phyloP scores from a whole-genome alignment of 352 stramenopile genomes.

The Phytophthora sp. region DNA sequence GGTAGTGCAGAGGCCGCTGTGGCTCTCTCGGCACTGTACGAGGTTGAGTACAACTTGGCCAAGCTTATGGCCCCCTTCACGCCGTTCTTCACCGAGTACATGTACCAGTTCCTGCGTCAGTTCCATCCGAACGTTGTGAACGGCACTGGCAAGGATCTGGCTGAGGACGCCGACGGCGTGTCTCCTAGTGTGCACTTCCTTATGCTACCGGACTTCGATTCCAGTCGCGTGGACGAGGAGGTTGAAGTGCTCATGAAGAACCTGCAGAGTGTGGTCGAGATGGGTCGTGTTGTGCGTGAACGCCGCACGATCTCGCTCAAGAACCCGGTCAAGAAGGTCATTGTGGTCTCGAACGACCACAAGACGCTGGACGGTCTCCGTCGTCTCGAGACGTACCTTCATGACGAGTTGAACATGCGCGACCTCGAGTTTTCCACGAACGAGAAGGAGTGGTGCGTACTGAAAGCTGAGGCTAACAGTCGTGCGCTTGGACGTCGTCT shows the following conservation, averaged over 20 bases:
- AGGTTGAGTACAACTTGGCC: constrained; percentile 95
- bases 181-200: constrained; percentile 97
- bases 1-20: constrained; percentile 87
- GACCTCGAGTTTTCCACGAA: constrained; percentile 92
- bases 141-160: constrained; percentile 76
- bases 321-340: constrained; percentile 96
- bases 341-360: constrained; percentile 94
- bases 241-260: constrained; percentile 95
- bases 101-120: constrained; percentile 98
- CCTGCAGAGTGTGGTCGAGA: constrained; percentile 97
- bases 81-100: constrained; percentile 99
- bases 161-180: constrained; percentile 89
- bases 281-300: constrained; percentile 96
- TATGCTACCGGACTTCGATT: constrained; percentile 94
- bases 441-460: constrained; percentile 92
- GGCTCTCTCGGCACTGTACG: constrained; percentile 96
- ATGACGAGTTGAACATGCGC: constrained; percentile 97
- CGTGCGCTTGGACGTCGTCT: constrained; percentile 95
- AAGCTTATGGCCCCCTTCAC: constrained; percentile 99
- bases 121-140: constrained; percentile 92
- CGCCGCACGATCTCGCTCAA: constrained; percentile 97
- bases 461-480: constrained; percentile 95
- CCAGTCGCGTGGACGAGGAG: constrained; percentile 91
- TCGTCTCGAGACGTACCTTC: constrained; percentile 93
- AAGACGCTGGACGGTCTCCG: constrained; percentile 76